These are phyloP conservation scores for Pseudogymnoascus sp. DNA, from an alignment of 2,329 filamentous ascomycete species.

Conservation along the genomic window DNA sequence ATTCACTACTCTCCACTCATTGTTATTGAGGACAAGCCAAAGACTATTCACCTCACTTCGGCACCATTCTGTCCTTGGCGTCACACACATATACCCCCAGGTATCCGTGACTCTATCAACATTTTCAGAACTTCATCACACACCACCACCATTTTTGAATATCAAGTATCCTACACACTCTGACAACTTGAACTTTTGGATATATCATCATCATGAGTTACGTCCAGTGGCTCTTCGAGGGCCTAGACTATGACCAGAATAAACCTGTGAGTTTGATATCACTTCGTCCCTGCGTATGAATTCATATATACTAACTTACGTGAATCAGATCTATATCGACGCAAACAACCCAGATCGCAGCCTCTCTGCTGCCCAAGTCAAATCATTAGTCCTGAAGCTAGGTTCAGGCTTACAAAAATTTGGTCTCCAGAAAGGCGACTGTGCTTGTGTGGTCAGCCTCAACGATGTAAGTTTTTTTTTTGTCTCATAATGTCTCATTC, in stretches of 20 bases:
- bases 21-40: not conserved
- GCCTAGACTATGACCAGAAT: not conserved
- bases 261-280: slow-evolving; percentile 6
- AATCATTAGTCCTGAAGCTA: slow-evolving; percentile 19
- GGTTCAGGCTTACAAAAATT: slow-evolving; percentile 22
- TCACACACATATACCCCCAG: not conserved
- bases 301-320: not conserved
- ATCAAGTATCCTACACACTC: not conserved
- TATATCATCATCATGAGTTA: not conserved
- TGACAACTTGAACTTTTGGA: not conserved
- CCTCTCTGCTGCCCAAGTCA: slow-evolving; percentile 22
- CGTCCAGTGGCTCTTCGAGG: slow-evolving; percentile 2
- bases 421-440: slow-evolving; percentile 23
- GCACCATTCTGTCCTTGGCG: not conserved
- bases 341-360: slow-evolving; percentile 10
- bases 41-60: not conserved
- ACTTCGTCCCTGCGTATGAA: not conserved
- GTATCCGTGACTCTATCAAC: not conserved
- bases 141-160: not conserved
- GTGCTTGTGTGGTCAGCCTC: slow-evolving; percentile 24
- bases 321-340: slow-evolving; percentile 2
- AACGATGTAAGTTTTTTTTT: slow-evolving; percentile 21
- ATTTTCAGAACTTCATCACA: not conserved
- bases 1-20: not conserved
- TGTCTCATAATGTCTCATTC: not conserved